Evolutionary conservation across 257 asterid genomes (phyloP).

Genomic region (Solanum lycopersicoides): DNA sequence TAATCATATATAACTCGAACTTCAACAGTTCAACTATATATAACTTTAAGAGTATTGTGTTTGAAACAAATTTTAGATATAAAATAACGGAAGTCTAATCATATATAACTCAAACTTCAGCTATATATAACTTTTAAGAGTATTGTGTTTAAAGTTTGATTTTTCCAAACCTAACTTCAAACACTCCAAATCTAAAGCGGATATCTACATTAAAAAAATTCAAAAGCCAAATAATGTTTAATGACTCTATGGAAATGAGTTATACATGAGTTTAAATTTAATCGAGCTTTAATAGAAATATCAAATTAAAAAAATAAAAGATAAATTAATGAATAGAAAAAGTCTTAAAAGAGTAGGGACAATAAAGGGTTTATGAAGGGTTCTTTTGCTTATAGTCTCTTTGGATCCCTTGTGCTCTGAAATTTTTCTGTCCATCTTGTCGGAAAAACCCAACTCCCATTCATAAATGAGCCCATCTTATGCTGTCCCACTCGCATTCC

Average conservation of each 20-base stretch:
- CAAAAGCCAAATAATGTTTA: not conserved
- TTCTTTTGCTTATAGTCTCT: slow-evolving; percentile 5
- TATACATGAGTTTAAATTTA: not conserved
- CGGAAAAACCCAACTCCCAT: not conserved
- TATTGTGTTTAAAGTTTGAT: not conserved
- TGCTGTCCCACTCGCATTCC: not conserved
- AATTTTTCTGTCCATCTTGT: slow-evolving; percentile 5
- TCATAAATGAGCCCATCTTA: not conserved
- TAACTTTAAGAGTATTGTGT: not conserved
- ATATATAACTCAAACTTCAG: not conserved
- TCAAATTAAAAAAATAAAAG: not conserved
- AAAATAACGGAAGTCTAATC: not conserved
- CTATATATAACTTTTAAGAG: too few relatives aligned
- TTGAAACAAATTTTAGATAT: not conserved
- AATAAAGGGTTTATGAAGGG: slow-evolving; percentile 46
- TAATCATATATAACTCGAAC: not conserved
- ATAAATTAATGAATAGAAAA: not conserved
- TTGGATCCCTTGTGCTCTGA: slow-evolving; percentile 31
- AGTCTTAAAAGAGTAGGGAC: not conserved
- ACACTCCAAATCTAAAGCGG: not conserved
- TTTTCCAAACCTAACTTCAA: not conserved
- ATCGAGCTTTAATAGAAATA: accelerated
- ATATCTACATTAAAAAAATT: not conserved
- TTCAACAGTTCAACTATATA: not conserved
- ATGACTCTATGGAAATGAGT: not conserved